Conservation (phyloP, 2,329 filamentous ascomycete genomes). For the Fusarium graminum region DNA sequence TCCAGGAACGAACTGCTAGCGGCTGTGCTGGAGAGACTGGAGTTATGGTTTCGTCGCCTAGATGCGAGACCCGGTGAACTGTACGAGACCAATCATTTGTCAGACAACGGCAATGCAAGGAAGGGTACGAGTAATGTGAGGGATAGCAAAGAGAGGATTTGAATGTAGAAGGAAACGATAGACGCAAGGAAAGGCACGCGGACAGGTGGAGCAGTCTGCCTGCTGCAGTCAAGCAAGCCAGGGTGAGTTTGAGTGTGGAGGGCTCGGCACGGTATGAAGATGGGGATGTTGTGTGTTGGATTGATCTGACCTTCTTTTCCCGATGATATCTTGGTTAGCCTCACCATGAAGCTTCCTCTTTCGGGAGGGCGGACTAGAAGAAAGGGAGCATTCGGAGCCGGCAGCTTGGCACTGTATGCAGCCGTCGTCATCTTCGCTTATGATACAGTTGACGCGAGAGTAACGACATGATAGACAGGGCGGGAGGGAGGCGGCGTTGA, state of each 20-base stretch:
- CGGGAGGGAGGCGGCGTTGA: slow-evolving; percentile 59
- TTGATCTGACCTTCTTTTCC: slow-evolving; percentile 76
- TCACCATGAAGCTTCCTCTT: slow-evolving; percentile 83
- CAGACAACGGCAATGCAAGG: slow-evolving; percentile 54
- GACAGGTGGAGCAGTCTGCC: slow-evolving; percentile 32
- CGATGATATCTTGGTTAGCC: slow-evolving; percentile 68
- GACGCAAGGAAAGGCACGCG: slow-evolving; percentile 41
- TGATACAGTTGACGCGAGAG: slow-evolving; percentile 81
- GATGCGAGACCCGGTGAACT: slow-evolving; percentile 69
- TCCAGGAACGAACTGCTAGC: slow-evolving; percentile 74
- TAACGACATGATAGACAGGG: slow-evolving; percentile 81
- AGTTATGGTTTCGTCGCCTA: slow-evolving; percentile 65
- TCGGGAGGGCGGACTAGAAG: slow-evolving; percentile 79
- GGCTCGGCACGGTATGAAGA: slow-evolving; percentile 25
- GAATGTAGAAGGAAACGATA: slow-evolving; percentile 38
- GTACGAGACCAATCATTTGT: slow-evolving; percentile 62
- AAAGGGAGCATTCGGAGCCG: slow-evolving; percentile 83
- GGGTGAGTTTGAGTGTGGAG: slow-evolving; percentile 36
- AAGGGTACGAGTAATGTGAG: slow-evolving; percentile 39
- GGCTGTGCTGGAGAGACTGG: slow-evolving; percentile 71
- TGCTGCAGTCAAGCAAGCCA: slow-evolving; percentile 37
- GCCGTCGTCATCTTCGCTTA: slow-evolving; percentile 78
- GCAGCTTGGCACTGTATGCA: slow-evolving; percentile 84
- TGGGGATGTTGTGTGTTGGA: slow-evolving; percentile 32
- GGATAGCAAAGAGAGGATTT: slow-evolving; percentile 38